Evolutionary conservation across 2,329 filamentous ascomycete species (phyloP).

Genomic region (Aspergillus fumigatiaffinis): DNA sequence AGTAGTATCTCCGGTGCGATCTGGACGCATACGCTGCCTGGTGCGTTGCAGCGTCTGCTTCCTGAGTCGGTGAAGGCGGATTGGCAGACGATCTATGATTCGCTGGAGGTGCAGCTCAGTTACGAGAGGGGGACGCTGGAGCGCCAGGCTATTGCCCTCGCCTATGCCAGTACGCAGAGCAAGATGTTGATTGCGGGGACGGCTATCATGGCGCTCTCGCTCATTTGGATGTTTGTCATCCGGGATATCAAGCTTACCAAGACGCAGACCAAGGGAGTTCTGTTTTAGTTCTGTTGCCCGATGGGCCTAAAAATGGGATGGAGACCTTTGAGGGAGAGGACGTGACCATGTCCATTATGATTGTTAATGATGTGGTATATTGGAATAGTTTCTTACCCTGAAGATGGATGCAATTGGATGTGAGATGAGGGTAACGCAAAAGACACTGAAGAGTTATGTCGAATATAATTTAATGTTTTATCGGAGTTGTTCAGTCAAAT

Average conservation of each 20-base stretch:
- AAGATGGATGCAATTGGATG: background rate
- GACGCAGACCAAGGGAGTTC: background rate
- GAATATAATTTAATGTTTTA: background rate
- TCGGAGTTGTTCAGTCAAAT: too few relatives aligned
- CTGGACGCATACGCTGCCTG: constrained; percentile 31
- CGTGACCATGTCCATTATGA: background rate
- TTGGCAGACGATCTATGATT: constrained; percentile 11
- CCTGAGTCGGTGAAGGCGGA: constrained; percentile 13
- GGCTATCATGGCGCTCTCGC: constrained; percentile 6
- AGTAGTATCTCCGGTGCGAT: constrained; percentile 56
- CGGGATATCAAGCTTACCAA: constrained; percentile 6
- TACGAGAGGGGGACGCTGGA: constrained; percentile 38
- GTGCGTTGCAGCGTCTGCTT: constrained; percentile 38
- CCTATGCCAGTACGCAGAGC: constrained; percentile 45
- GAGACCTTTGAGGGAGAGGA: background rate
- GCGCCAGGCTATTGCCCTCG: constrained; percentile 39
- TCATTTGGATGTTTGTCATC: constrained; percentile 8
- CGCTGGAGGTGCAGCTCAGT: constrained; percentile 11
- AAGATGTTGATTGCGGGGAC: constrained; percentile 34
- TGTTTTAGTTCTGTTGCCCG: background rate
- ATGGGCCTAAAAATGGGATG: too few relatives aligned
- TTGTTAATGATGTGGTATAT: background rate
- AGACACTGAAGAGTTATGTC: background rate
- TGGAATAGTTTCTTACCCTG: too few relatives aligned
- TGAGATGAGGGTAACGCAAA: background rate